Percentiles rank a stretch among this genome's conserved stretches.
phyloP scores from a whole-genome alignment of 257 asterid genomes.

The Ajuga chamaepitys region DNA sequence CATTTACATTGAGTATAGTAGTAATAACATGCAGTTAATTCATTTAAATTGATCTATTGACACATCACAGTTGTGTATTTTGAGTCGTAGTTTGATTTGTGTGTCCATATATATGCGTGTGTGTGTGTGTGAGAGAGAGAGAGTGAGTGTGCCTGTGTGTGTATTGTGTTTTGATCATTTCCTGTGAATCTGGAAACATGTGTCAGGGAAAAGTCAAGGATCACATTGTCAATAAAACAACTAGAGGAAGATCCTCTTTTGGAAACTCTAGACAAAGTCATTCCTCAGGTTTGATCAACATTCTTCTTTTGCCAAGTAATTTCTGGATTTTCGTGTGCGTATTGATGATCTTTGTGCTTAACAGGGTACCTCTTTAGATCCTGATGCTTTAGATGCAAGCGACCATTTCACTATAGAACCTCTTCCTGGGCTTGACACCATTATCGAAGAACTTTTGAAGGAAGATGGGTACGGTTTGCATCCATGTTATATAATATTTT shows the following conservation, averaged over 20 bases:
- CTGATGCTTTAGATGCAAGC: constrained; percentile 20
- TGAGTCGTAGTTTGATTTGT: neutral
- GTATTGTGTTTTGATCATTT: neutral
- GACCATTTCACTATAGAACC: constrained; percentile 57
- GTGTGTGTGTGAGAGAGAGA: neutral
- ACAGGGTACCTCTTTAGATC: constrained; percentile 45
- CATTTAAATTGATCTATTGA: neutral
- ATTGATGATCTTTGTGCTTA: constrained; percentile 1
- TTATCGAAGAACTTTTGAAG: constrained; percentile 65
- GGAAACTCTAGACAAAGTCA: constrained; percentile 89
- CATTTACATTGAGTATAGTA: neutral
- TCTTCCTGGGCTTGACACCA: constrained; percentile 79
- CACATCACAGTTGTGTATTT: too few species aligned
- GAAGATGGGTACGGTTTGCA: constrained; percentile 74
- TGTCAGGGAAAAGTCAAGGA: constrained; percentile 63
- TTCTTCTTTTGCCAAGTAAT: neutral
- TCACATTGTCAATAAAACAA: constrained; percentile 82
- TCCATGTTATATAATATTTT: neutral
- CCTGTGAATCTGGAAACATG: neutral
- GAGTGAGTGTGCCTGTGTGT: too few species aligned
- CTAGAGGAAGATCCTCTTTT: constrained; percentile 89
- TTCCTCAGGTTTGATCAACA: constrained; percentile 62
- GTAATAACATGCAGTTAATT: neutral
- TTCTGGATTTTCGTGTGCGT: neutral
- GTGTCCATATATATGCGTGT: neutral